These are phyloP conservation scores for Nemania serpens DNA, from an alignment of 2,329 filamentous ascomycete species.

Conservation along the genomic window DNA sequence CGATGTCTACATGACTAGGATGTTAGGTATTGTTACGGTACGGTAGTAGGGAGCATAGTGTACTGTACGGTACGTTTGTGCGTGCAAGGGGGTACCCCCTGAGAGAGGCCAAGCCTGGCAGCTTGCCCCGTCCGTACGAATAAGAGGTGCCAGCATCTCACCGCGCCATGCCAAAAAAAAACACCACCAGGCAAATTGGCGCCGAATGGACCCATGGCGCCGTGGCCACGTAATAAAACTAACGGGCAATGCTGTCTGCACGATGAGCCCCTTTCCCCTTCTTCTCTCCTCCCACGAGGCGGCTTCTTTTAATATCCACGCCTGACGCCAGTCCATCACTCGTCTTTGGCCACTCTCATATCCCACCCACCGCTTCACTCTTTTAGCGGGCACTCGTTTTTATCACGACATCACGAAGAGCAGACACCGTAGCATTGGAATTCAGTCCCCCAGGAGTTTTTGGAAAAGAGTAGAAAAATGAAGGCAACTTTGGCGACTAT, in stretches of 20 bases:
- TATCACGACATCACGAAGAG: constrained; percentile 40
- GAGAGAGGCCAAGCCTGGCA: constrained; percentile 16
- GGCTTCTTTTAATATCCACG: constrained; percentile 55
- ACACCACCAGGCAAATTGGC: constrained; percentile 34
- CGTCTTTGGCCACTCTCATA: constrained; percentile 53
- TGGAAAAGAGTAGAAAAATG: constrained; percentile 60
- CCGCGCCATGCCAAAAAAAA: constrained; percentile 29
- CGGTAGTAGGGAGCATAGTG: neutral
- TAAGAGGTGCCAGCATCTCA: constrained; percentile 19
- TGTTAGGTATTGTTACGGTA: neutral
- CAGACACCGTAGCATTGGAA: constrained; percentile 39
- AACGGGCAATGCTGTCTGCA: constrained; percentile 45
- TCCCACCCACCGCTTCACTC: constrained; percentile 76
- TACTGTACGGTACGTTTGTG: neutral
- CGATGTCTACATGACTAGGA: neutral
- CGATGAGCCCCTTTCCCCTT: constrained; percentile 44
- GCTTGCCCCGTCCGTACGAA: constrained; percentile 23
- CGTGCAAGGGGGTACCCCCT: constrained; percentile 21
- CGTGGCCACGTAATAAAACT: constrained; percentile 47
- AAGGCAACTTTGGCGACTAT: constrained; percentile 72
- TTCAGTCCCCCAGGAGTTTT: constrained; percentile 33
- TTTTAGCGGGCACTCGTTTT: constrained; percentile 82
- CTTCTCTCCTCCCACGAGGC: constrained; percentile 49
- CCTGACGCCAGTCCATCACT: constrained; percentile 58
- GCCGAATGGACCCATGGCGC: constrained; percentile 35